Conservation (phyloP, 2,329 filamentous ascomycete genomes). For the Venturiaceae sp. region DNA sequence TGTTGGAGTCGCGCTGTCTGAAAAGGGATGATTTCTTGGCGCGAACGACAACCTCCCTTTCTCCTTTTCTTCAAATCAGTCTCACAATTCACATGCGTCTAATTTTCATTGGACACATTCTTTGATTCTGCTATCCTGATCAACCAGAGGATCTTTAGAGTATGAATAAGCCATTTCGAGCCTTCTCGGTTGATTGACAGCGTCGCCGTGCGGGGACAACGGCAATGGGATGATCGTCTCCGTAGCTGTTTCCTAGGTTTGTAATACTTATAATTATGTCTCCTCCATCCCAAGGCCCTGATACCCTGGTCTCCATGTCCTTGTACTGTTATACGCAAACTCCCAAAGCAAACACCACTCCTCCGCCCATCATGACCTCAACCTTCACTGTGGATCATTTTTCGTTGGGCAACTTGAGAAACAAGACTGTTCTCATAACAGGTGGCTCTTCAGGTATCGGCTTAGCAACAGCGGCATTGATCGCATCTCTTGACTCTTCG, state of each 20-base stretch:
- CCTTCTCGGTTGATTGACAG: not conserved
- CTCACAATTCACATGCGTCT: not conserved
- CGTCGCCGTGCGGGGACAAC: not conserved
- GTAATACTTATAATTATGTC: too few species aligned
- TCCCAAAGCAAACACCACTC: not conserved
- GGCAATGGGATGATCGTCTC: not conserved
- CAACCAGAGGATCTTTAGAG: not conserved
- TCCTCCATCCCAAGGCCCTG: not conserved
- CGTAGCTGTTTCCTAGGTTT: not conserved
- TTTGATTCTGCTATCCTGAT: not conserved
- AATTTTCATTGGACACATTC: not conserved
- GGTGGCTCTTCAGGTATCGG: conserved; percentile 52
- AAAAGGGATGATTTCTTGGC: conserved; percentile 1
- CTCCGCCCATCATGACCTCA: conserved; percentile 15
- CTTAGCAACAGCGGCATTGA: conserved; percentile 40
- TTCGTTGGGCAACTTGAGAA: not conserved
- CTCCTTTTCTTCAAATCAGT: not conserved
- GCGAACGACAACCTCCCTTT: not conserved
- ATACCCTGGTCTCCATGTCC: not conserved
- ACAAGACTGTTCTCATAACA: conserved; percentile 12
- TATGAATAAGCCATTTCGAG: not conserved
- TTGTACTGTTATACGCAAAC: not conserved
- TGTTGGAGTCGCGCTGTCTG: not conserved
- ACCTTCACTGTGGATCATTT: conserved; percentile 12
- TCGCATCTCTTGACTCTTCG: conserved; percentile 24